Evolutionary conservation across 1,284 basidiomycete species (phyloP), one percentile per base, ranked within the genome.

Genomic region (Mycosarcoma mackinlayi): DNA sequence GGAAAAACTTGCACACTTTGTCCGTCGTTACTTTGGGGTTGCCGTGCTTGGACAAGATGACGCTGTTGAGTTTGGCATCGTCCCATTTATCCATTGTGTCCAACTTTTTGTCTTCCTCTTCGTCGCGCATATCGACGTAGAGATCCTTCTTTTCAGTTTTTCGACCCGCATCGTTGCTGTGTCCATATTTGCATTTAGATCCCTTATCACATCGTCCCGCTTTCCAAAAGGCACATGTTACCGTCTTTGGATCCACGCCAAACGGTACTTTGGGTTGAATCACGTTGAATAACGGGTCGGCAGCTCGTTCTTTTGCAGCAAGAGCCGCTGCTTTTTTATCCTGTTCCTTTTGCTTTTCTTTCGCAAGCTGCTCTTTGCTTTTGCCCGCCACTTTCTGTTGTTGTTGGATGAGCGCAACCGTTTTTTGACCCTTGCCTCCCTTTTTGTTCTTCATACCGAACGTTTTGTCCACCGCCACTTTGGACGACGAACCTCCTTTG

Each of bases 1-100:
- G 91, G 82, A 98, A 98, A 85, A 86, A 90, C 85, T 95, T 98
- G 89, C 95, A 98, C 9, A 98, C 94, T 79, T 97, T 84, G 68
- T 96, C 92, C 40, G 95, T 98, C 3, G 90, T 93, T 28, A 91
- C 94, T 76, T 89, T 88, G 47, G 94, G 94, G 84, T 96, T 97
- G 30, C 92, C 92, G 57, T 88, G 86, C 84, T 98, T 98, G 51
- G 91, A 92, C 14, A 90, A 79, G 9, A 98, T 92, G 59, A 98
- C 96, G 24, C 85, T 88, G 46, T 89, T 87, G 48, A 98, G 86
- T 84, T 95, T 98, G 74, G 90, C 94, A 73, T 98, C 92, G 84
- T 98, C 94, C 95, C 95, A 99, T 75, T 87, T 90, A 77, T 97
- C 94, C 95, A 98, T 98, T 9, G 94, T 96, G 84, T 96, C 94